Evolutionary conservation across 108 stramenopile species (phyloP).

Genomic region (Mediolabrus comicus): DNA sequence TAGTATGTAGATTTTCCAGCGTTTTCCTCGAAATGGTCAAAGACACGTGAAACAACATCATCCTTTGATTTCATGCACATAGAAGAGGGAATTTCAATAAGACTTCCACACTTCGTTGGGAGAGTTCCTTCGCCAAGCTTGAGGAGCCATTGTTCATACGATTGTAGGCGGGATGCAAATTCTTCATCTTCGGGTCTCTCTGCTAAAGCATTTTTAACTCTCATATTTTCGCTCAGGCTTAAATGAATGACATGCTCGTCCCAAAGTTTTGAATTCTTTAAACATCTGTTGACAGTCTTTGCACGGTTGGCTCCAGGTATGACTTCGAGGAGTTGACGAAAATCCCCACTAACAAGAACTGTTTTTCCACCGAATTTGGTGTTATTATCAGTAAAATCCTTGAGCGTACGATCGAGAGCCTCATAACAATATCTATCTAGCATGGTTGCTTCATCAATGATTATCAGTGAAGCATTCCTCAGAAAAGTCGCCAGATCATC

Average conservation of each 20-base stretch:
- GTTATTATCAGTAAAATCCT: slow-evolving; percentile 1
- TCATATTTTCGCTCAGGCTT: slow-evolving; percentile 8
- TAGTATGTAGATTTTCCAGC: no score
- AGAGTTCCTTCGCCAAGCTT: slow-evolving; percentile 9
- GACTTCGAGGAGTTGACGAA: slow-evolving; percentile 13
- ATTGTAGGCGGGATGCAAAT: background rate
- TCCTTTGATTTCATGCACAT: no score
- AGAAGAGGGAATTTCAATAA: no score
- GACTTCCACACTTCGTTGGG: background rate
- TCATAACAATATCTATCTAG: background rate
- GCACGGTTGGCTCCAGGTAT: background rate
- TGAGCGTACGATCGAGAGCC: slow-evolving; percentile 3
- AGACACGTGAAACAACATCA: no score
- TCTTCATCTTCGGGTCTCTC: background rate
- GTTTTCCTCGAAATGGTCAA: no score
- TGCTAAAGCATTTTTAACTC: background rate
- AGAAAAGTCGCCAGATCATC: background rate
- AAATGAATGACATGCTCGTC: background rate
- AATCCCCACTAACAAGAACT: slow-evolving; percentile 14
- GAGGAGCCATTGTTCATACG: slow-evolving; percentile 13
- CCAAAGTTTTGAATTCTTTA: slow-evolving; percentile 3
- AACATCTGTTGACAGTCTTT: background rate
- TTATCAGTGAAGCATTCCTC: background rate
- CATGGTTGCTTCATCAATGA: slow-evolving; percentile 23
- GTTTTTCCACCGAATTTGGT: slow-evolving; percentile 9